Evolutionary conservation across 805 yeast species (phyloP), one percentile per base, ranked within the genome.

Genomic region (Candida piceae): DNA sequence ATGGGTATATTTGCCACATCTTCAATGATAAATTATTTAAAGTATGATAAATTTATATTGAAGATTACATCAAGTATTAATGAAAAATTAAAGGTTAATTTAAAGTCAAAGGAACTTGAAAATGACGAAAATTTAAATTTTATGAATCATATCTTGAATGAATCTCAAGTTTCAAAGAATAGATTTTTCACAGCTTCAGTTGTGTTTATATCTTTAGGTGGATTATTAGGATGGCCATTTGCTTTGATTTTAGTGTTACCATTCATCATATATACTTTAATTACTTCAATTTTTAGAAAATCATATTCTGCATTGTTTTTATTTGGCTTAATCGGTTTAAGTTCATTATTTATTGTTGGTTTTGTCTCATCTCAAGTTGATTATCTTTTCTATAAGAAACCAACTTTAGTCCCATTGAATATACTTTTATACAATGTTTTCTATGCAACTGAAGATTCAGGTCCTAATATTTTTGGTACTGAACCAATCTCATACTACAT

Each of bases 221-320:
- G 90, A 0, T 52, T 89, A 2, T 44, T 84, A 21, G 97, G 97
- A 2, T 90, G 97, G 97, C 97, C 97, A 1, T 90, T 89, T 58
- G 74, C 81, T 0, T 58, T 85, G 39, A 78, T 72, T 0, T 58
- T 87, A 38, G 78, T 78, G 2, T 45, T 74, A 2, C 93, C 96
- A 1, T 68, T 79, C 38, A 69, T 74, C 15, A 32, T 63, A 1
- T 76, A 64, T 52, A 49, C 49, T 3, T 10, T 43, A n/a, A 1
- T 47, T 20, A 32, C 45, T n/a, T 27, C 47, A n/a, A n/a, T n/a
- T n/a, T n/a, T n/a, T n/a, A n/a, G n/a, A n/a, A n/a, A n/a, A n/a
- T n/a, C n/a, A n/a, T n/a, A n/a, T 29, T 17, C 30, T 5, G 38
- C 26, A 18, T 38, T 31, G 18, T 39, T 36, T 28, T 32, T 42